phyloP scores from a whole-genome alignment of 2,329 filamentous ascomycete species.

The Fusarium avenaceum region DNA sequence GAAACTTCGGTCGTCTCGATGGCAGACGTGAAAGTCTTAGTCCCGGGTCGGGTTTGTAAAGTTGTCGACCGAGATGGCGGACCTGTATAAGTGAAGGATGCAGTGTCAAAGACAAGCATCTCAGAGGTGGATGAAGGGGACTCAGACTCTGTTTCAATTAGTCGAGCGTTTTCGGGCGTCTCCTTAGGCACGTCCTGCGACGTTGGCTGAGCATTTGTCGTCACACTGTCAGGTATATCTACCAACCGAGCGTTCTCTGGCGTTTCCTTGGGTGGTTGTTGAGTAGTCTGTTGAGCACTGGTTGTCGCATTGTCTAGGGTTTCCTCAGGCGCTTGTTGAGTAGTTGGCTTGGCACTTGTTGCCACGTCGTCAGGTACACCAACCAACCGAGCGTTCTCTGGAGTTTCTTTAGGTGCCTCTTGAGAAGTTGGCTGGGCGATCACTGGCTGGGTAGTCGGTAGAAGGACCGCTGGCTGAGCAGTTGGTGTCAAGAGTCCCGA shows the following conservation, averaged over 20 bases:
- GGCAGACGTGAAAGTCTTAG: constrained; percentile 36
- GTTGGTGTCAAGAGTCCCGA: too few species aligned
- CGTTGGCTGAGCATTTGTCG: constrained; percentile 4
- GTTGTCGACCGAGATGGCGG: constrained; percentile 37
- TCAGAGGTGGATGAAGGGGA: constrained; percentile 23
- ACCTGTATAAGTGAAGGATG: constrained; percentile 37
- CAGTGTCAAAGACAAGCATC: constrained; percentile 39
- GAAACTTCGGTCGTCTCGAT: constrained; percentile 37
- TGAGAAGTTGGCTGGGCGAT: constrained; percentile 15
- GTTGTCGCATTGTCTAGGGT: neutral
- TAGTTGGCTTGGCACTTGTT: neutral
- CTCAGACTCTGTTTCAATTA: constrained; percentile 12
- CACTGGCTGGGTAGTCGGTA: constrained; percentile 6
- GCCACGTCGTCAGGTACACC: constrained; percentile 9
- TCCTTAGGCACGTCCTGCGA: constrained; percentile 4
- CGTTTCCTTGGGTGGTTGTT: constrained; percentile 1
- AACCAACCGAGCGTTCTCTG: constrained; percentile 18
- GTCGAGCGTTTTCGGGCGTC: constrained; percentile 22
- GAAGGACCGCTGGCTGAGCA: too few species aligned
- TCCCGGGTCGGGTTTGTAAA: constrained; percentile 33
- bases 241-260: constrained; percentile 21
- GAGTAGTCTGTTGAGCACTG: constrained; percentile 4
- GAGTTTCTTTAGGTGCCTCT: constrained; percentile 13
- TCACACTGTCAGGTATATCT: constrained; percentile 17
- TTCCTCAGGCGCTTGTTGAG: neutral